phyloP scores from a whole-genome alignment of 164 flowering plant genomes.

The Nymphaea colorata region DNA sequence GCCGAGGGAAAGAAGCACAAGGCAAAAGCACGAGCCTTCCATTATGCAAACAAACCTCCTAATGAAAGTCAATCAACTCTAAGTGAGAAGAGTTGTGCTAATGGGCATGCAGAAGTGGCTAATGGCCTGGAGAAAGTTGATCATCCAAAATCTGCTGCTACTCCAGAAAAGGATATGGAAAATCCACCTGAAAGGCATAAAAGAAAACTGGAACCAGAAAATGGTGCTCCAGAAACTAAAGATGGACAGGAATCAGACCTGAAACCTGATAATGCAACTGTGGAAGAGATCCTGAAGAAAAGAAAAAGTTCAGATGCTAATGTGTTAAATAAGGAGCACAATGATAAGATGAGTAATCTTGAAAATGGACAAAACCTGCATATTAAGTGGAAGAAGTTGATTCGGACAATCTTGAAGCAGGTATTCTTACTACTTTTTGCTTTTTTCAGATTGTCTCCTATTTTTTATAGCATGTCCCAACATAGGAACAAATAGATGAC shows the following conservation, averaged over 20 bases:
- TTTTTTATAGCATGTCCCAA: background rate
- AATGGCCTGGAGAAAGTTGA: slow-evolving; percentile 6
- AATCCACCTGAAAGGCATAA: slow-evolving; percentile 16
- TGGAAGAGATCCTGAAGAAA: slow-evolving; percentile 25
- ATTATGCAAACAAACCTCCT: slow-evolving; percentile 51
- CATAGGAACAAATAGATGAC: background rate
- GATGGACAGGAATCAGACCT: slow-evolving; percentile 28
- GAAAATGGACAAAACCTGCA: slow-evolving; percentile 20
- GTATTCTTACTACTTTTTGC: slow-evolving; percentile 23
- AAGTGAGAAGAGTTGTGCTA: slow-evolving; percentile 13
- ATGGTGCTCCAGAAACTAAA: slow-evolving; percentile 18
- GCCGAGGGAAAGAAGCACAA: slow-evolving; percentile 95
- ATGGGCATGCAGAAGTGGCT: slow-evolving; percentile 12
- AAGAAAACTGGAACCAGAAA: slow-evolving; percentile 26
- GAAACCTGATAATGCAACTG: slow-evolving; percentile 11
- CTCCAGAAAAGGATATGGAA: slow-evolving; percentile 7
- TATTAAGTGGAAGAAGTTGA: slow-evolving; percentile 85
- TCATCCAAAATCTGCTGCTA: slow-evolving; percentile 20
- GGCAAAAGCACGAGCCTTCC: slow-evolving; percentile 77
- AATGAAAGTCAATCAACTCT: slow-evolving; percentile 28
- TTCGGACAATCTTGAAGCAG: slow-evolving; percentile 50
- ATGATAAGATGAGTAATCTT: slow-evolving; percentile 2
- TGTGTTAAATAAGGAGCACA: slow-evolving; percentile 15
- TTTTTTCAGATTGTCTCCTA: background rate
- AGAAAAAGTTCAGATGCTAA: slow-evolving; percentile 35